These are phyloP conservation scores for Cryphonectria carpinicola DNA, from an alignment of 2,329 filamentous ascomycete genomes.

Conservation along the genomic window DNA sequence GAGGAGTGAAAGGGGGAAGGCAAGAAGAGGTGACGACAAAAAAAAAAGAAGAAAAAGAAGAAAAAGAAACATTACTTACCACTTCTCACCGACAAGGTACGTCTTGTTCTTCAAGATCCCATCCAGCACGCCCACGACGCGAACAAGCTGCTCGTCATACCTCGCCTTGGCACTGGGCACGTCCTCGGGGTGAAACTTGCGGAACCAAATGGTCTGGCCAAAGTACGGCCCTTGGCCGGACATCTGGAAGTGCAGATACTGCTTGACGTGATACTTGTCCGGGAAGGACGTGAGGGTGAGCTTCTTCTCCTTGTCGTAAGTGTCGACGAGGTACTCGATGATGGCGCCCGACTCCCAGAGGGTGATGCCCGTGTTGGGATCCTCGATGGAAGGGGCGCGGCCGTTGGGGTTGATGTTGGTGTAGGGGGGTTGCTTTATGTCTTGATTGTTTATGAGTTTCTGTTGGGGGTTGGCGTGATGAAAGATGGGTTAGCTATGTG, in stretches of 20 bases:
- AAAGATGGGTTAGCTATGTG: background rate
- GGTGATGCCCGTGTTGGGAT: constrained; percentile 47
- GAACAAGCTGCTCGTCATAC: constrained; percentile 51
- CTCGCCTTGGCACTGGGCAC: constrained; percentile 49
- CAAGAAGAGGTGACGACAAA: background rate
- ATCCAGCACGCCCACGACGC: constrained; percentile 52
- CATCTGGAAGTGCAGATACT: constrained; percentile 46
- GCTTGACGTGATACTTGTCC: constrained; percentile 41
- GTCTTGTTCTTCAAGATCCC: constrained; percentile 38
- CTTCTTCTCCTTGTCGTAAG: constrained; percentile 43
- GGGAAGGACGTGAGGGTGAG: constrained; percentile 40
- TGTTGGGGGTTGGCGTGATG: background rate
- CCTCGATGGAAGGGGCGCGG: constrained; percentile 44
- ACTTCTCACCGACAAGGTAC: constrained; percentile 49
- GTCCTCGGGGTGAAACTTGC: constrained; percentile 43
- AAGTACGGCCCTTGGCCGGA: constrained; percentile 48
- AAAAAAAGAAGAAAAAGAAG: background rate
- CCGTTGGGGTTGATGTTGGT: constrained; percentile 27
- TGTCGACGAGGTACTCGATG: constrained; percentile 47
- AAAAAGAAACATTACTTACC: background rate
- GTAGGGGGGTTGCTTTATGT: constrained; percentile 17
- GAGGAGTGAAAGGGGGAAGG: background rate
- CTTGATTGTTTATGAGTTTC: background rate
- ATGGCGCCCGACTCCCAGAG: constrained; percentile 52
- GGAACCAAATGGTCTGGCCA: constrained; percentile 46